Percentiles rank a stretch among this genome's conserved stretches.
Evolutionary conservation across 2,329 filamentous ascomycete genomes (phyloP).

Genomic region (Escovopsis sp.): DNA sequence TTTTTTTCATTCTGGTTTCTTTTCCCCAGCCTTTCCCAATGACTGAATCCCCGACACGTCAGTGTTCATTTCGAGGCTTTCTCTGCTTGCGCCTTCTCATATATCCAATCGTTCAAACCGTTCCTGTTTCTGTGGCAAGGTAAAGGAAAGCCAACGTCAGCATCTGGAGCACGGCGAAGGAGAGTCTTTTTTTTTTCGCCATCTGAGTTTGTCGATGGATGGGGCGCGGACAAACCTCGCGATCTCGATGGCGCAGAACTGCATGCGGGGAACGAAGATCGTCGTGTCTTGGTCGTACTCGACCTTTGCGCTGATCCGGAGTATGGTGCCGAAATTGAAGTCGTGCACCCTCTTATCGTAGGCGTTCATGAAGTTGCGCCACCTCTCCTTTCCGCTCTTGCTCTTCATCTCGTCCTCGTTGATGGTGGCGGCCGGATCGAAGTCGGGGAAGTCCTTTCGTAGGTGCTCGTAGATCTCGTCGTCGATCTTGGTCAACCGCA

Average conservation of each 20-base stretch:
- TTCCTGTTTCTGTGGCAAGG: conserved; percentile 64
- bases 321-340: conserved; percentile 94
- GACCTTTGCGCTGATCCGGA: conserved; percentile 59
- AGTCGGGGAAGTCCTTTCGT: conserved; percentile 76
- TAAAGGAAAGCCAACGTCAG: conserved; percentile 25
- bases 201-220: neutral
- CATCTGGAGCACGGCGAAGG: neutral
- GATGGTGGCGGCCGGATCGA: conserved; percentile 66
- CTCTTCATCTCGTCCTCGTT: conserved; percentile 96
- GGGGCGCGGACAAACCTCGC: conserved; percentile 17
- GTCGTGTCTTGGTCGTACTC: conserved; percentile 84
- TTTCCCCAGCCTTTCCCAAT: neutral
- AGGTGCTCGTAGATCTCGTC: conserved; percentile 90
- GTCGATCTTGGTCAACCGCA: conserved; percentile 87
- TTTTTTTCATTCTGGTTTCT: neutral
- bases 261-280: conserved; percentile 58
- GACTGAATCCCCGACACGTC: too few relatives aligned
- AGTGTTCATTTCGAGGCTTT: conserved; percentile 18
- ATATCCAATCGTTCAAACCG: conserved; percentile 94
- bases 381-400: conserved; percentile 82
- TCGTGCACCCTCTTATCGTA: conserved; percentile 95
- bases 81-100: conserved; percentile 60
- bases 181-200: too few relatives aligned
- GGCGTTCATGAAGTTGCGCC: conserved; percentile 84
- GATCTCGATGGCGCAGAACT: conserved; percentile 40